Evolutionary conservation across 202 grass and related monocot genomes (phyloP), one percentile per base, ranked within the genome.

Genomic region (Elaeis oleifera): DNA sequence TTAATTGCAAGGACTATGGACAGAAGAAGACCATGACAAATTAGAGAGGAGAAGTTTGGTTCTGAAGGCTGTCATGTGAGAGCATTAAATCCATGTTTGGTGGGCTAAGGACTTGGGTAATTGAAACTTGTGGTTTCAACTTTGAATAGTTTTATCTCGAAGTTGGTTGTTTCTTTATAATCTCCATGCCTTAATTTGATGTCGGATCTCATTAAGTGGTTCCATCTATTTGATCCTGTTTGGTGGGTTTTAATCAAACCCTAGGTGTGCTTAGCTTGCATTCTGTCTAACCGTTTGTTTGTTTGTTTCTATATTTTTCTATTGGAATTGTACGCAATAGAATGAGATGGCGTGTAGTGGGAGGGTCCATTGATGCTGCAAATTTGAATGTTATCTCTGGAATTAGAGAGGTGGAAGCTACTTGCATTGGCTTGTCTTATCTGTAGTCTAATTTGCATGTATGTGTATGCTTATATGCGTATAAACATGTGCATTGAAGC

Each of bases 121-220:
- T 29, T 59, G 68, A 67, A 67, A 50, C 68, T 82, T 68, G 60
- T 65, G 61, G 73, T 77, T 82, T 72, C 79, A 82, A 77, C 60
- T 55, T 71, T 65, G 60, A 18, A 54, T 76, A 65, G 26, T 44
- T 57, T 56, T 56, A 16, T 26, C 29, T 23, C 9, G 68, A 78
- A 64, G 58, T 58, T 68, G 61, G 63, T 60, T 44, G 36, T 44
- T 44, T 77, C 69, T 64, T 59, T 73, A 74, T 78, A 66, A 76
- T 72, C 76, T 83, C 83, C 49, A 75, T 73, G 70, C 66, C 60
- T 78, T 78, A 75, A 78, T 56, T 73, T 70, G 62, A 32, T 77
- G 86, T 82, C 86, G 89, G 86, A 63, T 77, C 65, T 84, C 84
- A 95, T 90, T 95, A 84, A 90, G 80, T 84, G 75, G 69, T 83